A percentile compares a stretch with the other conserved stretches of the same genome.
These are phyloP conservation scores for Fusarium udum DNA, from an alignment of 2,329 filamentous ascomycete species.

Conservation along the genomic window DNA sequence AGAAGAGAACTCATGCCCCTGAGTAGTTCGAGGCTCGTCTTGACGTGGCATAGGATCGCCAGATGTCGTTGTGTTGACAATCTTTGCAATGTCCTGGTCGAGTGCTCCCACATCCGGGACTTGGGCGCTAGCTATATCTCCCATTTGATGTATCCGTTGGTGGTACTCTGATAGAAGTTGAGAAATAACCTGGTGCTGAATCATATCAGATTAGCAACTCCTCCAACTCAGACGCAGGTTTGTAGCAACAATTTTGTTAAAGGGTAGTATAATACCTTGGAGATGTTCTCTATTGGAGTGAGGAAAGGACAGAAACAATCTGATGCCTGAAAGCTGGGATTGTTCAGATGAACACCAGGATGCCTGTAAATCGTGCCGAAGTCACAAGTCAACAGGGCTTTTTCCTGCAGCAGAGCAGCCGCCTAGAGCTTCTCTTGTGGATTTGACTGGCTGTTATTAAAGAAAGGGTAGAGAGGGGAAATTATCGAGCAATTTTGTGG, in stretches of 20 bases:
- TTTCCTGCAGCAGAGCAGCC: slow-evolving; percentile 13
- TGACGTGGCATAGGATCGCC: slow-evolving; percentile 6
- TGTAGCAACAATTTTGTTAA: neutral
- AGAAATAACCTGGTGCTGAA: neutral
- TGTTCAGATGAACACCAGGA: neutral
- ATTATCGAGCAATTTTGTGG: slow-evolving; percentile 29
- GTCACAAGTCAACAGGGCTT: slow-evolving; percentile 29
- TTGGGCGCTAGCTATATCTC: slow-evolving; percentile 34
- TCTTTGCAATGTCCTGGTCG: slow-evolving; percentile 15
- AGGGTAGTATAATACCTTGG: slow-evolving; percentile 7
- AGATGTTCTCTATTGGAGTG: neutral
- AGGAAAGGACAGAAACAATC: neutral
- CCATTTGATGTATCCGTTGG: slow-evolving; percentile 29
- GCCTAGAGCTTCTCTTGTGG: slow-evolving; percentile 13
- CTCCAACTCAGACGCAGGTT: neutral
- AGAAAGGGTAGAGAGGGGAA: slow-evolving; percentile 13
- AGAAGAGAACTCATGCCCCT: slow-evolving; percentile 34
- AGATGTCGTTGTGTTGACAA: slow-evolving; percentile 6
- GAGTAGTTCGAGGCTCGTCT: slow-evolving; percentile 24
- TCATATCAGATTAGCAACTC: slow-evolving; percentile 11
- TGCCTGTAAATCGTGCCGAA: slow-evolving; percentile 8
- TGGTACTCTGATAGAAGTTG: neutral
- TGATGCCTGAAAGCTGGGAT: neutral
- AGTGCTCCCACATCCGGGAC: slow-evolving; percentile 20
- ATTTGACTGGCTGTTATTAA: slow-evolving; percentile 18